phyloP scores from a whole-genome alignment of 495 filamentous ascomycete genomes.

The Penicillium steckii region DNA sequence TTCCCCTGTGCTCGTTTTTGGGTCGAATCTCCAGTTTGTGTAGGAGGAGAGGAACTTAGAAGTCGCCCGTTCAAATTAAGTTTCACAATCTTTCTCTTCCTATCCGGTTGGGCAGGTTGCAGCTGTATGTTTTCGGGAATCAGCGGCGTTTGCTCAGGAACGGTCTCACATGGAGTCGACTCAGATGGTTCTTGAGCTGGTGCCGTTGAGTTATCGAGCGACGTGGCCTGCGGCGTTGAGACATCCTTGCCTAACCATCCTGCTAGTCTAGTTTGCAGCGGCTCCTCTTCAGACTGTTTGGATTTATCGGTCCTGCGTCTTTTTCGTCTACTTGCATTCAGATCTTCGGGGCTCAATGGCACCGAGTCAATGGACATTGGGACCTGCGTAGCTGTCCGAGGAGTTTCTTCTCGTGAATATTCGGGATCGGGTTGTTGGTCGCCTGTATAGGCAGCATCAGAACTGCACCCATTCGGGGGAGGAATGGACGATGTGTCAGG shows the following conservation, averaged over 20 bases:
- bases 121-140: background rate
- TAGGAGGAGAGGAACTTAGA: slow-evolving; percentile 46
- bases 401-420: background rate
- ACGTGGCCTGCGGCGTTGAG: background rate
- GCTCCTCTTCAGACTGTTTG: slow-evolving; percentile 9
- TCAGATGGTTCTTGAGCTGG: background rate
- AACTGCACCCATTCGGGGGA: background rate
- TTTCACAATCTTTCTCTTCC: slow-evolving; percentile 48
- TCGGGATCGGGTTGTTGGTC: background rate
- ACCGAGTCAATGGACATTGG: background rate
- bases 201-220: background rate
- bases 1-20: slow-evolving; percentile 25
- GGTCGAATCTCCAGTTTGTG: slow-evolving; percentile 19
- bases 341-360: slow-evolving; percentile 31
- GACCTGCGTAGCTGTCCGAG: background rate
- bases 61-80: slow-evolving; percentile 57
- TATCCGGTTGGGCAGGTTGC: background rate
- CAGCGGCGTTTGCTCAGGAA: background rate
- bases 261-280: slow-evolving; percentile 12
- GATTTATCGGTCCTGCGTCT: slow-evolving; percentile 49
- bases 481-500: slow-evolving; percentile 2
- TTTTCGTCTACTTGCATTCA: slow-evolving; percentile 46
- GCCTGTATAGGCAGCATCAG: background rate
- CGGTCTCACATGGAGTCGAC: background rate
- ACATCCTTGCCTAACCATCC: slow-evolving; percentile 20